Base-by-base conservation (phyloP, 441 rosid species). In the Adansonia gregorii region DNA sequence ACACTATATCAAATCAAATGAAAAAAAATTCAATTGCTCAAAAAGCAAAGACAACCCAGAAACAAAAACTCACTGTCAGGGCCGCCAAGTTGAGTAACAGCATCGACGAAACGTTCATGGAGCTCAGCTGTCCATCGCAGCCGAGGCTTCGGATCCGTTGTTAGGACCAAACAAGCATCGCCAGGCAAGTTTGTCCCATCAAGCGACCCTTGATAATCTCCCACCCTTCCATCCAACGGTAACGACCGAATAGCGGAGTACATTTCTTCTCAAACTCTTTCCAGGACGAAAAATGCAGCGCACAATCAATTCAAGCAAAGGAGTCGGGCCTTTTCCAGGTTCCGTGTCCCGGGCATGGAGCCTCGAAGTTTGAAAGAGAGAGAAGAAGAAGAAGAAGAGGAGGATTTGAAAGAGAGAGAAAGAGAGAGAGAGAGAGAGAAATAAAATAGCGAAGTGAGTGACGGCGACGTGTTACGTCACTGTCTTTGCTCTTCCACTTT, bases 81-180 rank as follows among this genome's bases (percentile, higher is more conserved):
- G 63, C 98, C 98, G 1, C 98, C 98, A 27, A 94, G 92, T 81
- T 94, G 96, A 48, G 94, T 84, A 65, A 94, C 95, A 68, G 94
- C 97, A 81, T 94, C 98, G 27, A 94, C 82, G 76, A 94, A 94
- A 82, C 98, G 85, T 24, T 92, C 98, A 72, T 94, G 98, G 81
- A 94, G 96, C 83, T 94, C 98, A 3, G 94, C 84, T 3, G 97
- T 91, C 98, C 98, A 94, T 3, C 98, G 98, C 78, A 94, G 98
- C 1, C 97, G 92, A 65, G 98, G 98, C 81, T 92, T 94, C 9
- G 98, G 96, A 87, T 94, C 98, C 66, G 98, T 82, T 67, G 98
- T 90, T 76, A 94, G 82, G 71, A 91, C 96, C 78, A 94, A 79
- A 76, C 97, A 94, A 10, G 94, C 84, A 60, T 94, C 98, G 4